These are phyloP conservation scores for Podosphaera fusca DNA, from an alignment of 2,329 filamentous ascomycete genomes.

Conservation along the genomic window DNA sequence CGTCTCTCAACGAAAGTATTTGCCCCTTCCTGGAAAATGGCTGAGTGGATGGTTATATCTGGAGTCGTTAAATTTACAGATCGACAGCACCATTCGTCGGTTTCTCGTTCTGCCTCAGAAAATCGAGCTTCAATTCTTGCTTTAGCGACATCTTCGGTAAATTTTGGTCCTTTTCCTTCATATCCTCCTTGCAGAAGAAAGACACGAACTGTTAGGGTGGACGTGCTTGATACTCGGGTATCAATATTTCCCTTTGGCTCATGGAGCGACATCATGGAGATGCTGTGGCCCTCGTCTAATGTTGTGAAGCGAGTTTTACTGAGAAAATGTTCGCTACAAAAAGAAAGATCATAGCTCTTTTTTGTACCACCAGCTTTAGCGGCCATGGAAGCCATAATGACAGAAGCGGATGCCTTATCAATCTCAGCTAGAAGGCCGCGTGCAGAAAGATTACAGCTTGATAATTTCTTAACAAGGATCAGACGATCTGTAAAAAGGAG, in stretches of 20 bases:
- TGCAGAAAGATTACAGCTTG: slow-evolving; percentile 39
- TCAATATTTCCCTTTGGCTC: slow-evolving; percentile 33
- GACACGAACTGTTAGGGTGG: slow-evolving; percentile 35
- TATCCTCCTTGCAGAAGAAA: slow-evolving; percentile 54
- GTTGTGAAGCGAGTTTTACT: slow-evolving; percentile 52
- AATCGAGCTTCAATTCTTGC: slow-evolving; percentile 72
- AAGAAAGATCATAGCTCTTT: slow-evolving; percentile 43
- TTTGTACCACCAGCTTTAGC: slow-evolving; percentile 36
- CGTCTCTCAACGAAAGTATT: slow-evolving; percentile 38
- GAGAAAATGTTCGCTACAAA: slow-evolving; percentile 49
- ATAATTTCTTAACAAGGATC: slow-evolving; percentile 50
- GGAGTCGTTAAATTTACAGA: slow-evolving; percentile 40
- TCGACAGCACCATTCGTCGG: slow-evolving; percentile 57
- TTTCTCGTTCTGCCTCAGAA: slow-evolving; percentile 60
- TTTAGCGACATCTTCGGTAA: slow-evolving; percentile 69
- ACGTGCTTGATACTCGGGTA: slow-evolving; percentile 24
- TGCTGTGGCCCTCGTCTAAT: slow-evolving; percentile 35
- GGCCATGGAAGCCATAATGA: slow-evolving; percentile 38
- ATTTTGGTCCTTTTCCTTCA: slow-evolving; percentile 52
- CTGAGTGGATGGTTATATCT: slow-evolving; percentile 35
- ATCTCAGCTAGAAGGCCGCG: slow-evolving; percentile 64
- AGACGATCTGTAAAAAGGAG: slow-evolving; percentile 69
- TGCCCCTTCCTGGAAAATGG: slow-evolving; percentile 48
- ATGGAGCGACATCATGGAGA: slow-evolving; percentile 44
- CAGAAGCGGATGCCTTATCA: slow-evolving; percentile 51